Base-by-base conservation (phyloP, 257 asterid species). In the Striga asiatica region DNA sequence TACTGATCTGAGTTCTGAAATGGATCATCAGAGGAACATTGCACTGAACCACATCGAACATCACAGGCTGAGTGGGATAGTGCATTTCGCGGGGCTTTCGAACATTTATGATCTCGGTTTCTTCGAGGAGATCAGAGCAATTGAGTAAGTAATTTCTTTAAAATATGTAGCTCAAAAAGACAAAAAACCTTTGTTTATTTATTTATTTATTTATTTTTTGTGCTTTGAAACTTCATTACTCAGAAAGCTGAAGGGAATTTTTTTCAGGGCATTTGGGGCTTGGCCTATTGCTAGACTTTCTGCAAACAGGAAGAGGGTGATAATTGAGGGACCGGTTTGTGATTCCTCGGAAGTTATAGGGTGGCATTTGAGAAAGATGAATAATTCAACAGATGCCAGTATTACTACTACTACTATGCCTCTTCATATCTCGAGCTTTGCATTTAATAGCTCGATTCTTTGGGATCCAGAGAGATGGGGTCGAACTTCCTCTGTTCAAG, bases 391-490 rank as follows among this genome's bases (percentile, higher is more conserved):
- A 42, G 71, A 66, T 24, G 13, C 69, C 56, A 41, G 3, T n/a
- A 42, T 78, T 54, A 17, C 69, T 56, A 41, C 8, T n/a, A 42
- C 78, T 54, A 46, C 74, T 46, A 81, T 81, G 50, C 68, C 81
- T 11, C 75, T 89, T 65, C 94, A 74, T 29, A 73, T 86, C 63
- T 86, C 98, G 13, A 81, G 81, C 35, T 83, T 91, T 69, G 96
- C 96, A 6, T 89, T 89, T 74, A 89, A 85, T 53, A 89, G 91
- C 65, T 89, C 97, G 3, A 77, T 85, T 56, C 88, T 89, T 12
- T 89, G 97, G 97, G 97, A 89, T 76, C 95, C 97, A 1, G 94
- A 89, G 64, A 74, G 96, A 79, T 89, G 96, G 97, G 97, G 97
- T 0, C 79, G 96, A 17, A 67, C 94, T 18, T 77, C 96, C 17